Evolutionary conservation across 495 filamentous ascomycete species (phyloP).

Genomic region (Chaetomium cochliodes): DNA sequence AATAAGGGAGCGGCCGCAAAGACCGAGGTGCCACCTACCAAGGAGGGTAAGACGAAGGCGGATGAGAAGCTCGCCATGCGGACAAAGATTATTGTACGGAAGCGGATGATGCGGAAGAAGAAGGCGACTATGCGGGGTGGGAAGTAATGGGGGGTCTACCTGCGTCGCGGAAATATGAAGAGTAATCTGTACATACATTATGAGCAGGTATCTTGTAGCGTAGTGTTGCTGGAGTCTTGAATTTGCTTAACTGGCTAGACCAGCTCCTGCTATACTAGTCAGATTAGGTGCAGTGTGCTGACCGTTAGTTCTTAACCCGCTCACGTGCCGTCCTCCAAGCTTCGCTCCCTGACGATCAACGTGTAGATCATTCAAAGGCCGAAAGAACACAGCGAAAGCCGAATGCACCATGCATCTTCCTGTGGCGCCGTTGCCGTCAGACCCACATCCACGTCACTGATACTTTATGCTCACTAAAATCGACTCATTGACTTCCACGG

Average conservation of each 20-base stretch:
- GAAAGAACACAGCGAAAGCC: background rate
- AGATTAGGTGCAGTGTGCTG: background rate
- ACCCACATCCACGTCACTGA: background rate
- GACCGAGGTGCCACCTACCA: conserved; percentile 9
- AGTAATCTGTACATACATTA: no score
- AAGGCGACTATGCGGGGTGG: conserved; percentile 41
- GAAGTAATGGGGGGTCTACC: conserved; percentile 19
- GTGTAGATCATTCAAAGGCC: background rate
- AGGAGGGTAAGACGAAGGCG: conserved; percentile 31
- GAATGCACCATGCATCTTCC: conserved; percentile 3
- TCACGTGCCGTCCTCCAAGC: background rate
- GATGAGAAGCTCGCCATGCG: conserved; percentile 41
- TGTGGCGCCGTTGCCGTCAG: background rate
- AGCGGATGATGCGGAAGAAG: conserved; percentile 51
- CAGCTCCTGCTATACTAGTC: no score
- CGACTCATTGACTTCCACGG: background rate
- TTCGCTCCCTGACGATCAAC: background rate
- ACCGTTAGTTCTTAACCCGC: background rate
- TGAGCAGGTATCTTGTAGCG: background rate
- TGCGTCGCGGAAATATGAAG: background rate
- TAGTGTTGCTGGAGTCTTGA: background rate
- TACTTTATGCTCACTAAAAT: background rate
- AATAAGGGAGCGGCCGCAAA: conserved; percentile 9
- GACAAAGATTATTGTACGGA: conserved; percentile 51
- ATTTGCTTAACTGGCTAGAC: background rate